A percentile compares a stretch with the other conserved stretches of the same genome.
Evolutionary conservation across 2,329 filamentous ascomycete species (phyloP).

Genomic region (Xylariaceae sp.): DNA sequence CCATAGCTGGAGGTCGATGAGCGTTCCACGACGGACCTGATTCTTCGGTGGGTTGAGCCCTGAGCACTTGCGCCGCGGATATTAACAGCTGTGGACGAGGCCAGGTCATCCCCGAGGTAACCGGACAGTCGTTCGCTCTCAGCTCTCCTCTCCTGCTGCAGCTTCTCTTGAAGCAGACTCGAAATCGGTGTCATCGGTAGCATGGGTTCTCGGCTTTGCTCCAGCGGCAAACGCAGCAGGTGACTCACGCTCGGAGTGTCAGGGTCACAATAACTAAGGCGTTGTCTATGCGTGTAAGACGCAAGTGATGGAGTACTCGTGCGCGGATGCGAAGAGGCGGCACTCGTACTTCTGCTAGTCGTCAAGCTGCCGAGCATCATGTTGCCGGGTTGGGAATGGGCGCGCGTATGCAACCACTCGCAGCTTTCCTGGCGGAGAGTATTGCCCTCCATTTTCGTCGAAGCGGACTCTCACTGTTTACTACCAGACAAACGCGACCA

Average conservation of each 20-base stretch:
- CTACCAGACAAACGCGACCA: neutral
- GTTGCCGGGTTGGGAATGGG: constrained; percentile 42
- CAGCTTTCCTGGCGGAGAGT: constrained; percentile 22
- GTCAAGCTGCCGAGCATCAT: constrained; percentile 37
- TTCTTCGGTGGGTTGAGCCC: constrained; percentile 37
- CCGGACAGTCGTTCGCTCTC: constrained; percentile 43
- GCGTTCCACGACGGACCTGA: constrained; percentile 31
- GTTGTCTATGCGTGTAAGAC: constrained; percentile 37
- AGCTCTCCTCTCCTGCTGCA: constrained; percentile 46
- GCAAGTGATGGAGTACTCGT: constrained; percentile 35
- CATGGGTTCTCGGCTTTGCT: constrained; percentile 39
- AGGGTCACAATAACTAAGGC: constrained; percentile 37
- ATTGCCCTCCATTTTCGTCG: constrained; percentile 25
- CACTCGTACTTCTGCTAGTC: constrained; percentile 40
- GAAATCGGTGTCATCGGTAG: constrained; percentile 40
- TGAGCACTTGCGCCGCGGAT: constrained; percentile 32
- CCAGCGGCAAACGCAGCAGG: constrained; percentile 38
- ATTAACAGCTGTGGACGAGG: constrained; percentile 34
- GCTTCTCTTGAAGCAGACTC: constrained; percentile 49
- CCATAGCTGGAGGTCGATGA: constrained; percentile 42
- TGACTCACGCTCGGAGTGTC: constrained; percentile 34
- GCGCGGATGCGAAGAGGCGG: constrained; percentile 38
- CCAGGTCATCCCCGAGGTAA: constrained; percentile 35
- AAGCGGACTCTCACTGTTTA: neutral
- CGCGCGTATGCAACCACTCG: constrained; percentile 35